phyloP scores from a whole-genome alignment of 1,139 yeast species.

The Nakaseomyces sp. region DNA sequence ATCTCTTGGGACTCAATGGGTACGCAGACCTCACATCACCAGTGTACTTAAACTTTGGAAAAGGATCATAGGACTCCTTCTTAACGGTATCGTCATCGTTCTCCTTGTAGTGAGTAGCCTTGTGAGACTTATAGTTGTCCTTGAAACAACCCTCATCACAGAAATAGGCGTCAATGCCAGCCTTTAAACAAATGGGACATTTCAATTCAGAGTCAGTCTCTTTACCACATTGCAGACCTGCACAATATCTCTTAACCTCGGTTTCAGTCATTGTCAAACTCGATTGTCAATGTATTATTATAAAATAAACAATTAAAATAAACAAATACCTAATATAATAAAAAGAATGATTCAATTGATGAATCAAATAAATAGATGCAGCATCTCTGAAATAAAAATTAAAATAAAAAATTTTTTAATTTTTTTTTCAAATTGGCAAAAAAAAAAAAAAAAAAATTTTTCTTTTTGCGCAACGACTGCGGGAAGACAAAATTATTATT shows the following conservation, averaged over 20 bases:
- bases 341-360: too few species aligned
- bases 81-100: conserved; percentile 30
- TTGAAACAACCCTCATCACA: conserved; percentile 85
- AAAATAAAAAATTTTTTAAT: too few species aligned
- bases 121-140: conserved; percentile 57
- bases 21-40: conserved; percentile 73
- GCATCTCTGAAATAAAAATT: too few species aligned
- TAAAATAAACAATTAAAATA: neutral
- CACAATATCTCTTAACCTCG: conserved; percentile 35
- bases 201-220: conserved; percentile 65
- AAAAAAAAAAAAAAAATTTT: too few species aligned
- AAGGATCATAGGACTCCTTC: conserved; percentile 64
- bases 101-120: conserved; percentile 40
- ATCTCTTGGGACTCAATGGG: conserved; percentile 67
- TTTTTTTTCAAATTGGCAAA: too few species aligned
- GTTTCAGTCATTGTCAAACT: conserved; percentile 27
- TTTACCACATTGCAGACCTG: conserved; percentile 79
- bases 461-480: too few species aligned
- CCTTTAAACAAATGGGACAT: conserved; percentile 87
- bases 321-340: too few species aligned
- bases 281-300: too few species aligned
- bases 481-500: too few species aligned
- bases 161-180: conserved; percentile 52
- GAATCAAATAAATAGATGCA: too few species aligned
- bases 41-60: conserved; percentile 64